phyloP scores from a whole-genome alignment of 2,329 filamentous ascomycete species.

The Domatiomyces globalis region DNA sequence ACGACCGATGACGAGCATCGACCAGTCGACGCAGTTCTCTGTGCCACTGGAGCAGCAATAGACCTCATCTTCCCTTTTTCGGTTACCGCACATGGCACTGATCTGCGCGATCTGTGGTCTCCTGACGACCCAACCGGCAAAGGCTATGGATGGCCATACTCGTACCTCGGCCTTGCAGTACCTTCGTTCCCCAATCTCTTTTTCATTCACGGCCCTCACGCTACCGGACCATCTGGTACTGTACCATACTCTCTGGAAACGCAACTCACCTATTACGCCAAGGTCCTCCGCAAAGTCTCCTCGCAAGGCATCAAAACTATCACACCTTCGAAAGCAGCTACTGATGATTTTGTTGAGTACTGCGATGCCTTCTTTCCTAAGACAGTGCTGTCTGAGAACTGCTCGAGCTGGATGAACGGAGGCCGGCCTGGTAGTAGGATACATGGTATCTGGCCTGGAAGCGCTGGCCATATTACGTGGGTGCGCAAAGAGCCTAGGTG shows the following conservation, averaged over 20 bases:
- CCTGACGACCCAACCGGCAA: slow-evolving; percentile 25
- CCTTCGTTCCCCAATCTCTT: slow-evolving; percentile 34
- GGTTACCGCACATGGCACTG: slow-evolving; percentile 19
- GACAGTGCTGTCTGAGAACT: slow-evolving; percentile 30
- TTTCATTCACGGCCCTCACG: slow-evolving; percentile 28
- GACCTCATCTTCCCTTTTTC: slow-evolving; percentile 23
- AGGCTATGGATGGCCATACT: slow-evolving; percentile 20
- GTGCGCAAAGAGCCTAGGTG: slow-evolving; percentile 11
- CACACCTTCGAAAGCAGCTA: slow-evolving; percentile 40
- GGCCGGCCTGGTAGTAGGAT: slow-evolving; percentile 10
- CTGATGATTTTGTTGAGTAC: slow-evolving; percentile 51
- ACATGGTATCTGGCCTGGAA: slow-evolving; percentile 13
- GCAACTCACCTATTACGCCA: slow-evolving; percentile 50
- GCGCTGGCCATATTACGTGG: slow-evolving; percentile 11
- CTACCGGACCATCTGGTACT: slow-evolving; percentile 45
- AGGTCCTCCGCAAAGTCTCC: slow-evolving; percentile 51
- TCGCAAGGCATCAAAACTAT: slow-evolving; percentile 53
- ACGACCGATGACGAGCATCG: slow-evolving; percentile 13
- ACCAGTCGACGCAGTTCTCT: slow-evolving; percentile 20
- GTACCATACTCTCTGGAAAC: slow-evolving; percentile 55
- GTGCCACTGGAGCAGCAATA: slow-evolving; percentile 27
- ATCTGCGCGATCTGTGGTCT: slow-evolving; percentile 20
- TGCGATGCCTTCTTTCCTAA: slow-evolving; percentile 41
- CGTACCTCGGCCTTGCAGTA: slow-evolving; percentile 28
- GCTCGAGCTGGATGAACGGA: slow-evolving; percentile 14